Base-by-base conservation (phyloP, 2,329 filamentous ascomycete species). In the Penicillium sp. region DNA sequence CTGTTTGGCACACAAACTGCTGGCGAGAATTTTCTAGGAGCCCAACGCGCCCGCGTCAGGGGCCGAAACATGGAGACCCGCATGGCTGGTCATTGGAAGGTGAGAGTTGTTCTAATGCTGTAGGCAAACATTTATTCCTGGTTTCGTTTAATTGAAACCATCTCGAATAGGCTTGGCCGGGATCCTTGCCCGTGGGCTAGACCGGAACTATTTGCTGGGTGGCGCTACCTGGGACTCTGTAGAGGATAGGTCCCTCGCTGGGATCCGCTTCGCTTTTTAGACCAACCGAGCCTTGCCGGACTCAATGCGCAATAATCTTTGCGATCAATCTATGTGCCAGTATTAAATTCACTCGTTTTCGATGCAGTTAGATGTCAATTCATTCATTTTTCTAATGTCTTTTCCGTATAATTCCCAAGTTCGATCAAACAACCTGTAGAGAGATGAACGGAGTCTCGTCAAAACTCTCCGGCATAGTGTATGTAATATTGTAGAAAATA, bases 401-500 rank as follows among this genome's bases (percentile, higher is more conserved):
- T 26, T 18, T 24, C 16, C 9, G 11, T 16, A 21, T 21, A 28
- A 10, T 34, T 5, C 21, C 19, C 3, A 6, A 13, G 16, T n/a
- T 33, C n/a, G 7, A 14, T 51, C 43, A 57, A 28, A 52, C 29
- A 18, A 61, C 19, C 6, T 23, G 21, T 11, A 61, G 52, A 34
- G 44, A 54, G 4, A 61, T 42, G 21, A 46, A 60, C n/a, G 59
- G 56, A 16, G 43, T 29, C 21, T 33, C 59, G 0, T 40, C 52
- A 21, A 60, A 60, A 5, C 5, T 19, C 28, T 55, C 50, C 6
- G 57, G 54, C 52, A 61, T 60, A 3, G 51, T 61, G 26, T 61
- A 61, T 9, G 59, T 60, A 23, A 61, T 51, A 28, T 61, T 60
- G 36, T 58, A 61, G 23, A 58, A 61, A 13, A 51, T 48, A 10